Conservation (phyloP, 176 grass and related monocot genomes). For the Coix lacrymajobi region DNA sequence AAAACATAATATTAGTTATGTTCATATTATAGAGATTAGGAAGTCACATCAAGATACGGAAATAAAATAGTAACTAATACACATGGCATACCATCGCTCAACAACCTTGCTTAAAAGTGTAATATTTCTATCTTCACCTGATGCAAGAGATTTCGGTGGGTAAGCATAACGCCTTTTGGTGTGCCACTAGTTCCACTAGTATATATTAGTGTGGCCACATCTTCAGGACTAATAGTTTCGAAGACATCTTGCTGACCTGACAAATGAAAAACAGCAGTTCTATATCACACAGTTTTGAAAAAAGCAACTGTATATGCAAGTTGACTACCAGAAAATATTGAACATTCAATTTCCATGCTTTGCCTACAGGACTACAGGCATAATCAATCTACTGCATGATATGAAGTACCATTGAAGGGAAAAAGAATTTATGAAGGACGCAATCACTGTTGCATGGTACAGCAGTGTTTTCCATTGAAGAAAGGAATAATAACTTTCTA, state of each 20-base stretch:
- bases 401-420: neutral
- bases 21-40: neutral
- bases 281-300: neutral
- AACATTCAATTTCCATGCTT: neutral
- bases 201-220: conserved; percentile 94
- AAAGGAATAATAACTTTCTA: neutral
- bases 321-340: neutral
- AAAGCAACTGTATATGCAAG: neutral
- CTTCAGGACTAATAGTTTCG: conserved; percentile 68
- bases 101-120: neutral
- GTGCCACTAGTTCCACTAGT: conserved; percentile 91
- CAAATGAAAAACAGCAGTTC: neutral
- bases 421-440: neutral
- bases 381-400: neutral
- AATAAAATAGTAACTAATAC: neutral
- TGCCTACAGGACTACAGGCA: neutral
- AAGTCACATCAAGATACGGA: conserved; percentile 12
- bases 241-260: conserved; percentile 41
- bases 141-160: conserved; percentile 89
- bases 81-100: neutral
- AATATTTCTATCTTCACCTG: conserved; percentile 48
- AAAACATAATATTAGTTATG: neutral
- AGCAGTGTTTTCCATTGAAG: neutral
- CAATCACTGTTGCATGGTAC: neutral
- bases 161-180: conserved; percentile 95